Evolutionary conservation across 495 filamentous ascomycete species (phyloP).

Genomic region (Staphylotrichum tortipilum): DNA sequence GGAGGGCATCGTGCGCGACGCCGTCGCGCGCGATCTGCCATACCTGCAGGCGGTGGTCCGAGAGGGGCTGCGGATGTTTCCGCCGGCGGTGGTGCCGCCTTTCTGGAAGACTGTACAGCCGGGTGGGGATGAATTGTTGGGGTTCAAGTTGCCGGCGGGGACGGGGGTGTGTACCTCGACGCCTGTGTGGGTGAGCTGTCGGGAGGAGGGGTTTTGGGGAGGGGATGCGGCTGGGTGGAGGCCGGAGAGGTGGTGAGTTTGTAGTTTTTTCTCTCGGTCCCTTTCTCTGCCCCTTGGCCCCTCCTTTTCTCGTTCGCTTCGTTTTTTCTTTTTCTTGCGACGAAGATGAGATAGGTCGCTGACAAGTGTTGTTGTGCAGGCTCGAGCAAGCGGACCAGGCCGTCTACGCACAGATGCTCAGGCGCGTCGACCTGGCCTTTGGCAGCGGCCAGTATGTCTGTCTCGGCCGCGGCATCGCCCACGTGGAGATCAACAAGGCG

Average conservation of each 20-base stretch:
- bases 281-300: no score
- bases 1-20: conserved; percentile 15
- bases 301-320: no score
- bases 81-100: conserved; percentile 37
- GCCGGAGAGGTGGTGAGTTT: conserved; percentile 42
- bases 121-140: conserved; percentile 46
- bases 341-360: background rate
- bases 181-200: conserved; percentile 18
- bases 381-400: conserved; percentile 20
- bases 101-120: conserved; percentile 34
- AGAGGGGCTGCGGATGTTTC: conserved; percentile 40
- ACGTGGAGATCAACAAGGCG: conserved; percentile 44
- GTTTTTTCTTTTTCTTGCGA: conserved; percentile 19
- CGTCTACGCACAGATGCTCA: conserved; percentile 25
- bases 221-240: conserved; percentile 37
- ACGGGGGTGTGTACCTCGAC: conserved; percentile 40
- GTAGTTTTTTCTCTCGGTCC: no score
- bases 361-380: conserved; percentile 3
- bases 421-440: conserved; percentile 21
- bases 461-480: conserved; percentile 28
- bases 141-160: conserved; percentile 46
- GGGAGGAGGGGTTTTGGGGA: conserved; percentile 27
- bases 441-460: conserved; percentile 34
- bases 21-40: conserved; percentile 34
- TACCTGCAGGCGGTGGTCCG: conserved; percentile 42